Evolutionary conservation across 495 filamentous ascomycete species (phyloP).

Genomic region (Aspergillus asperescens): DNA sequence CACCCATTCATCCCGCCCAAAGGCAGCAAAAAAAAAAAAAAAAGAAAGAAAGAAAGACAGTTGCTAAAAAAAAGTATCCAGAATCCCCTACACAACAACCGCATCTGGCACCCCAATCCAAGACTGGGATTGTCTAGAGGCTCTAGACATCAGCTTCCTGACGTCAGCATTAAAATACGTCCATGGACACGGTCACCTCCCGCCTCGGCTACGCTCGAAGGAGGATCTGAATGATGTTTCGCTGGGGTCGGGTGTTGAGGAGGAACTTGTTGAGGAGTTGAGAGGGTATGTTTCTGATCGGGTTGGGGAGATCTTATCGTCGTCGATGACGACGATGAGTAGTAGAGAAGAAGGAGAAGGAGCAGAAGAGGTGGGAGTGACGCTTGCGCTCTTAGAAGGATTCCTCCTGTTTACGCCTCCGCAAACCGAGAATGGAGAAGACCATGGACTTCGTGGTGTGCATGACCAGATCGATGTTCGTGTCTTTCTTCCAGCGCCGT

Average conservation of each 20-base stretch:
- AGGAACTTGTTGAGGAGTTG: conserved; percentile 10
- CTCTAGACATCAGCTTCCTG: conserved; percentile 65
- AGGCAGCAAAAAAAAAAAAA: neutral
- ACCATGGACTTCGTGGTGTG: conserved; percentile 29
- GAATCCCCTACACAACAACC: conserved; percentile 48
- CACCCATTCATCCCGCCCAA: neutral
- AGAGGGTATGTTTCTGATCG: neutral
- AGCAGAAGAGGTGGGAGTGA: conserved; percentile 9
- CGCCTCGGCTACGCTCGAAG: conserved; percentile 60
- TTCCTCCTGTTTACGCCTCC: conserved; percentile 69
- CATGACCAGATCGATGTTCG: conserved; percentile 61
- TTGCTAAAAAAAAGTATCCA: conserved; percentile 13
- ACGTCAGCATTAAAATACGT: conserved; percentile 57
- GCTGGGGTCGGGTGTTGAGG: conserved; percentile 40
- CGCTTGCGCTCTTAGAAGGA: conserved; percentile 63
- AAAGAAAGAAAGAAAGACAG: neutral
- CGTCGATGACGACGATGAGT: conserved; percentile 1
- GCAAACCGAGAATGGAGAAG: conserved; percentile 10
- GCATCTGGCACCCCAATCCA: conserved; percentile 47
- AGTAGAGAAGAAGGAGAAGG: conserved; percentile 12
- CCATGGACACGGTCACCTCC: conserved; percentile 57
- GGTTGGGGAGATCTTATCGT: neutral
- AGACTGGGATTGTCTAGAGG: conserved; percentile 82
- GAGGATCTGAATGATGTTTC: conserved; percentile 70
- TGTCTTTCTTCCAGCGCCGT: conserved; percentile 65